A percentile compares a stretch with the other conserved stretches of the same genome.
Conservation (phyloP, 179 eudicot genomes). For the Camellia oleifera region DNA sequence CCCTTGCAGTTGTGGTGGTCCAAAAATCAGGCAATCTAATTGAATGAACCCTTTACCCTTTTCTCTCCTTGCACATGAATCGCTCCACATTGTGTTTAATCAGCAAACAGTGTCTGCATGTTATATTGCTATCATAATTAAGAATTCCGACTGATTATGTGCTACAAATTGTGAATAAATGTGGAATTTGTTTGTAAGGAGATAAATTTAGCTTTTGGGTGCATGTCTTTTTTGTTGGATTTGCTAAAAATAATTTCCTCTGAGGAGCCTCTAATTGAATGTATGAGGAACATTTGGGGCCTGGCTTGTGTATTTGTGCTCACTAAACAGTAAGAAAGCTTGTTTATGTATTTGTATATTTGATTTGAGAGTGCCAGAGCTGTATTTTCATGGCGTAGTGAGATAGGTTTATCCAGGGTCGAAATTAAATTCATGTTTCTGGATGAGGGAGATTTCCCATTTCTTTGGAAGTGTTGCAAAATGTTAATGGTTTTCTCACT, state of each 20-base stretch:
- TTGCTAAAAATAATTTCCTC: background rate
- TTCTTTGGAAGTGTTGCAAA: background rate
- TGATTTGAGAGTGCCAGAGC: too few species aligned
- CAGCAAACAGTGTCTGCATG: conserved; percentile 5
- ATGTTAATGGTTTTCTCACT: background rate
- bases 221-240: background rate
- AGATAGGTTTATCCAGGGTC: too few species aligned
- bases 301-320: too few species aligned
- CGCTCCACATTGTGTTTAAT: conserved; percentile 6
- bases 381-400: too few species aligned
- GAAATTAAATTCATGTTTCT: background rate
- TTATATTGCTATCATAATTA: background rate
- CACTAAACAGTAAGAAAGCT: too few species aligned
- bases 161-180: conserved; percentile 1
- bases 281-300: too few species aligned
- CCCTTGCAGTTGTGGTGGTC: conserved; percentile 57
- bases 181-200: conserved; percentile 3
- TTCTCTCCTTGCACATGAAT: background rate
- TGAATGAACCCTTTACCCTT: conserved; percentile 14
- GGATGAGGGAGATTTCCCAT: background rate
- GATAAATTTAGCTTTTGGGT: background rate
- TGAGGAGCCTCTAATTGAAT: background rate
- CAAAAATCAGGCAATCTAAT: conserved; percentile 43
- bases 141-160: background rate
- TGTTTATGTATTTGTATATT: too few species aligned